These are phyloP conservation scores for Astragalus membranaceus DNA, from an alignment of 306 rosid genomes.

Conservation along the genomic window DNA sequence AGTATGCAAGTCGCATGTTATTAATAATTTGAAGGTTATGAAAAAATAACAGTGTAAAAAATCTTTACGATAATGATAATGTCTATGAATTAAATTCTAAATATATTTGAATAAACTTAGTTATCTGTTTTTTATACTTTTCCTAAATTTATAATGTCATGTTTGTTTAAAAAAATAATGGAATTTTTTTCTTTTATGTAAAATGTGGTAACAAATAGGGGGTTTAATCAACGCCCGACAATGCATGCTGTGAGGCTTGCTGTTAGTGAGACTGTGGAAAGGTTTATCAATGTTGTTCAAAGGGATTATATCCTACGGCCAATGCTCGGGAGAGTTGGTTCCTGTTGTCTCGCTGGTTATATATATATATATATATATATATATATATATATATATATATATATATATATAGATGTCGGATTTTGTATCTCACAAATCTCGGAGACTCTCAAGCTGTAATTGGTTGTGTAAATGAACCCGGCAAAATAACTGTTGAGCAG, in stretches of 20 bases:
- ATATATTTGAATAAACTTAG: too few species aligned
- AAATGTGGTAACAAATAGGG: background rate
- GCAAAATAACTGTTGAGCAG: conserved; percentile 36
- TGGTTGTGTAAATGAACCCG: conserved; percentile 36
- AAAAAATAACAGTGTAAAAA: too few species aligned
- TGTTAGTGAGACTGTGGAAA: conserved; percentile 44
- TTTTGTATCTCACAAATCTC: conserved; percentile 46
- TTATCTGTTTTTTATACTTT: background rate
- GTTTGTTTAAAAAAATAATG: background rate
- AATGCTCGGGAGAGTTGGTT: conserved; percentile 39
- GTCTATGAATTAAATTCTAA: too few species aligned
- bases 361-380: too few species aligned
- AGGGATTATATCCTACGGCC: conserved; percentile 31
- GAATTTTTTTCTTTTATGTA: background rate
- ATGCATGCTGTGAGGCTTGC: conserved; percentile 36
- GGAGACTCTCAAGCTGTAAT: conserved; percentile 71
- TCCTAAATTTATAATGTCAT: background rate
- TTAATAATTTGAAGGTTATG: too few species aligned
- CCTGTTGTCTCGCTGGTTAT: conserved; percentile 61
- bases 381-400: too few species aligned
- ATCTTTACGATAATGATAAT: too few species aligned
- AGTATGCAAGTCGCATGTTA: too few species aligned
- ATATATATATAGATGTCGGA: conserved; percentile 47
- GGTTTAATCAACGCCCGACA: background rate
- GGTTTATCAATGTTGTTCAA: conserved; percentile 41